Base-by-base conservation (phyloP, 2,329 filamentous ascomycete genomes). In the Cephalotrichum gorgonifer region DNA sequence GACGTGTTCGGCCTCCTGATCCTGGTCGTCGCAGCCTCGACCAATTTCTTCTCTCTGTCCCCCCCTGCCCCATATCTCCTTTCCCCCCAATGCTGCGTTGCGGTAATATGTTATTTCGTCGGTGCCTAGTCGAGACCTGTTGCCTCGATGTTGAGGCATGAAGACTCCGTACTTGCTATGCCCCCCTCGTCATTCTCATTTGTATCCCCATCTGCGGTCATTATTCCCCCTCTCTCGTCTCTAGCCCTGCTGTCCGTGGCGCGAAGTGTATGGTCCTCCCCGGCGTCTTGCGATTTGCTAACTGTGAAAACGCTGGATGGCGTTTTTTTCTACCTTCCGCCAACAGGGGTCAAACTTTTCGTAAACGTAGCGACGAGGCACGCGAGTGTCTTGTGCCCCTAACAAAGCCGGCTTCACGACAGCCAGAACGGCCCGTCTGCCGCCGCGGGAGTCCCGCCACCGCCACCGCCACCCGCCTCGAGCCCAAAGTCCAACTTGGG, bases 401-500 rank as follows among this genome's bases (percentile, higher is more conserved):
- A 20, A 20, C 35, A 20, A 22, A 39, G 35, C 35, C 33, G 6
- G 17, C 7, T 30, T 44, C 42, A 49, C 14, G 41, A 44, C 20
- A 49, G 30, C 47, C 47, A 49, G 17, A 35, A 44, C 23, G 15
- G 20, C 12, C 28, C 38, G 14, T 27, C 42, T 5, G n/a, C 17
- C 17, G 28, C 46, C 23, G 22, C 31, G 9, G 22, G 27, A 15
- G n/a, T n/a, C n/a, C n/a, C n/a, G n/a, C n/a, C n/a, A n/a, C 41
- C 35, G 14, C 17, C 39, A 5, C 41, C 47, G 20, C 27, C 47
- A 4, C 43, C 26, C 43, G 51, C 49, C 42, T 67, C 66, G 23
- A 68, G 57, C 6, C 64, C 68, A 54, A 80, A 70, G 56, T 78
- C 74, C 52, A 81, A 66, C 57, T 68, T 73, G 9, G 75, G 76